phyloP scores from a whole-genome alignment of 2,329 filamentous ascomycete species.

The Colletotrichum sp. region DNA sequence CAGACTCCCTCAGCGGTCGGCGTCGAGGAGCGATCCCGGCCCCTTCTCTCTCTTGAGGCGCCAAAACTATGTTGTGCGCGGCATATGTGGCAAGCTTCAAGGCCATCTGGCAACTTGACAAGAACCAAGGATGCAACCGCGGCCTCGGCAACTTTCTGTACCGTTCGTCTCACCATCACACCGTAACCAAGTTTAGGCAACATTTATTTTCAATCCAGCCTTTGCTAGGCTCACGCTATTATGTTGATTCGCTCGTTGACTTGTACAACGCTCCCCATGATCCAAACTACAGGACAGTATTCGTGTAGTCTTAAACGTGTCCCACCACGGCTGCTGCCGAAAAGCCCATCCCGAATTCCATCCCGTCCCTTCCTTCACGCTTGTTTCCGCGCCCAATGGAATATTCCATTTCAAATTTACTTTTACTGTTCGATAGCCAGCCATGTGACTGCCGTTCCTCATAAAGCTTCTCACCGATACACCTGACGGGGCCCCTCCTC shows the following conservation, averaged over 20 bases:
- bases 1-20: background rate
- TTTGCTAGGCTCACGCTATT: background rate
- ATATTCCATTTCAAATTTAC: background rate
- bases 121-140: background rate
- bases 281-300: background rate
- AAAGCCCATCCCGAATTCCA: background rate
- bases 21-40: background rate
- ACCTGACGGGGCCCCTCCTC: constrained; percentile 42
- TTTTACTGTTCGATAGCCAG: background rate
- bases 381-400: background rate
- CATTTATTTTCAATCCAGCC: background rate
- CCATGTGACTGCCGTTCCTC: background rate
- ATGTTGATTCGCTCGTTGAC: background rate
- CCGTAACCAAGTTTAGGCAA: background rate
- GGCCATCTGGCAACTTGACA: background rate
- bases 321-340: background rate
- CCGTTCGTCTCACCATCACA: background rate
- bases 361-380: background rate
- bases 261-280: background rate
- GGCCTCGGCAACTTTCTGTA: background rate
- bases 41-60: background rate
- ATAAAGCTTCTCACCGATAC: constrained; percentile 32
- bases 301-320: background rate
- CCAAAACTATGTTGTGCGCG: background rate
- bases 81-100: background rate